Percentiles rank a stretch among this genome's conserved stretches.
Conservation (phyloP, 805 yeast species). For the Wickerhamomyces bisporus region DNA sequence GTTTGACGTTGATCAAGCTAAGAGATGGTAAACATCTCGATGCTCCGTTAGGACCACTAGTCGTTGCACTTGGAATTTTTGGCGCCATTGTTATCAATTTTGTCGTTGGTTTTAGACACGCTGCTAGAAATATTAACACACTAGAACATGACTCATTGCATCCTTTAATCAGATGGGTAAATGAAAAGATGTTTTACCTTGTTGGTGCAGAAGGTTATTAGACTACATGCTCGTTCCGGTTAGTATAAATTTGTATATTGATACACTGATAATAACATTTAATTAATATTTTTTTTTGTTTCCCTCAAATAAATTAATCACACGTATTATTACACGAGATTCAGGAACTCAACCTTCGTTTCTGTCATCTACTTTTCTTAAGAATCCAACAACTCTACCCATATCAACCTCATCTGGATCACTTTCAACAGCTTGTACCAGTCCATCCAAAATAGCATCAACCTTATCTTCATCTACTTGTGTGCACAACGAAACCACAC, state of each 20-base stretch:
- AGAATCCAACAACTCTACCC: constrained; percentile 48
- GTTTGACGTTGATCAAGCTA: constrained; percentile 68
- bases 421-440: constrained; percentile 87
- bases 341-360: constrained; percentile 1
- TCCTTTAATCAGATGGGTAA: constrained; percentile 24
- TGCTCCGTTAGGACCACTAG: constrained; percentile 82
- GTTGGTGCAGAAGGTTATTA: constrained; percentile 26
- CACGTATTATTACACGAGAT: too few species aligned
- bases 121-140: constrained; percentile 19
- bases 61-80: constrained; percentile 66
- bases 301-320: too few species aligned
- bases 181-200: constrained; percentile 25
- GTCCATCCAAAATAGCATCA: constrained; percentile 74
- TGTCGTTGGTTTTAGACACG: constrained; percentile 51
- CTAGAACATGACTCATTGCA: constrained; percentile 15
- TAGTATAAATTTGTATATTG: background rate
- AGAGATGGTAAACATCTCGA: constrained; percentile 87
- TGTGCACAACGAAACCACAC: constrained; percentile 85
- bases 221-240: too few species aligned
- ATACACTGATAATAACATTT: background rate
- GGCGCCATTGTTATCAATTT: constrained; percentile 69
- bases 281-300: too few species aligned
- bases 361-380: constrained; percentile 41
- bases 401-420: constrained; percentile 67
- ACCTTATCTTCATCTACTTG: constrained; percentile 80